Base-by-base conservation (phyloP, 2,329 filamentous ascomycete genomes). In the Venturia effusa region DNA sequence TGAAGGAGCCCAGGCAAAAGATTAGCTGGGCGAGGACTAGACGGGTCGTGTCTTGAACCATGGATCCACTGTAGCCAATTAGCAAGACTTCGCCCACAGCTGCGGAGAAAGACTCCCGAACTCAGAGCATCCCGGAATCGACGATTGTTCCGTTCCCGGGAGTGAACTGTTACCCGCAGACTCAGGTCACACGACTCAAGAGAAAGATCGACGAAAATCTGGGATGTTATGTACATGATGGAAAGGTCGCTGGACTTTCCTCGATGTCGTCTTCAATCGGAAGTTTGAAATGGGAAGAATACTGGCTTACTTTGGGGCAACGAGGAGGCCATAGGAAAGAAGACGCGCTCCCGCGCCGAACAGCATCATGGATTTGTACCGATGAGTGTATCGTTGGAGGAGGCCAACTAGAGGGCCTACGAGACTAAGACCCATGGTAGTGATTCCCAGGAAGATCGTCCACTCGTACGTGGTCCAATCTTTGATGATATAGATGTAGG, bases 401-500 rank as follows among this genome's bases (percentile, higher is more conserved):
- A 71, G 59, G 0, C 71, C 70, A 27, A 61, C 67, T 13, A 78
- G 41, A 2, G 75, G 75, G 0, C 75, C 71, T 3, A 77, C 48
- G 4, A 78, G 45, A 48, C 74, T 71, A 22, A 79, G 73, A 0
- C 72, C 73, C 68, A 78, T 73, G 24, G 75, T 78, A 1, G 74
- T 76, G 65, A 73, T 73, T 22, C 72, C 72, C 11, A 75, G 57
- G 68, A 78, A 78, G 34, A 77, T 74, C 7, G 73, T 78, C 76
- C 76, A 78, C 45, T 74, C 62, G 64, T 77, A 78, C 1, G 70
- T 74, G 1, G 74, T 70, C 77, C 77, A 79, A 13, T 75, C 67
- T 67, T 77, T 78, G 66, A 75, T 75, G 66, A 78, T 71, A 64
- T 70, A 73, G 39, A 77, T 69, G 68, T 77, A 78, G 1, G 69